Evolutionary conservation across 768 basidiomycete genomes (phyloP).

Genomic region (Hebeloma cylindrosporum): DNA sequence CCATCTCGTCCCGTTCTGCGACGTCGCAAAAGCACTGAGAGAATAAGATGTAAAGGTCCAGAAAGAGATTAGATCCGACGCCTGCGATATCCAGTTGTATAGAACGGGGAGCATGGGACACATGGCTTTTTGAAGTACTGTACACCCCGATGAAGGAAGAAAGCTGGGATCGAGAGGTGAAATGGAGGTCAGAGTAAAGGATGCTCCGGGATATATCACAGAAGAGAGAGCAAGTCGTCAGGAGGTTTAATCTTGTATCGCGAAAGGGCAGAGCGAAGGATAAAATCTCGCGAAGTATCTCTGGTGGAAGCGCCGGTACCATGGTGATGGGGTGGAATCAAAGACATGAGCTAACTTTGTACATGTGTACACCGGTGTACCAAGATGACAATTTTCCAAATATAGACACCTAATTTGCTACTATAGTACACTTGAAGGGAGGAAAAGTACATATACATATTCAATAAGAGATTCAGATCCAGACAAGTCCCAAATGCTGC

Average conservation of each 20-base stretch:
- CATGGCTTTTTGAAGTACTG: slow-evolving; percentile 2
- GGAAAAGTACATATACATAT: no score
- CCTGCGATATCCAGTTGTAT: slow-evolving; percentile 19
- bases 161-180: slow-evolving; percentile 21
- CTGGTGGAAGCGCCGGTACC: slow-evolving; percentile 14
- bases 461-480: no score
- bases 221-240: slow-evolving; percentile 19
- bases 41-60: slow-evolving; percentile 19
- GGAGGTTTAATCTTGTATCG: slow-evolving; percentile 8
- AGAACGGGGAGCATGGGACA: slow-evolving; percentile 18
- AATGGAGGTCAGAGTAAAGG: slow-evolving; percentile 21
- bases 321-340: not conserved
- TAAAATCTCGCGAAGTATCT: slow-evolving; percentile 20
- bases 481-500: no score
- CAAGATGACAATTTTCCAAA: no score
- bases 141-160: slow-evolving; percentile 18
- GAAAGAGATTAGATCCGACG: slow-evolving; percentile 16
- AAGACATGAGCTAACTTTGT: no score
- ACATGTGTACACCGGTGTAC: no score
- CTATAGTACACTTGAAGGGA: no score
- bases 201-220: slow-evolving; percentile 14
- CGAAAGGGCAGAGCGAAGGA: slow-evolving; percentile 3
- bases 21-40: slow-evolving; percentile 13
- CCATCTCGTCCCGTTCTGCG: slow-evolving; percentile 21
- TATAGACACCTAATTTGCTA: no score